Percentiles rank a stretch among this genome's conserved stretches.
phyloP scores from a whole-genome alignment of 1,139 yeast species.

The Blastobotrys raffinosifermentans region DNA sequence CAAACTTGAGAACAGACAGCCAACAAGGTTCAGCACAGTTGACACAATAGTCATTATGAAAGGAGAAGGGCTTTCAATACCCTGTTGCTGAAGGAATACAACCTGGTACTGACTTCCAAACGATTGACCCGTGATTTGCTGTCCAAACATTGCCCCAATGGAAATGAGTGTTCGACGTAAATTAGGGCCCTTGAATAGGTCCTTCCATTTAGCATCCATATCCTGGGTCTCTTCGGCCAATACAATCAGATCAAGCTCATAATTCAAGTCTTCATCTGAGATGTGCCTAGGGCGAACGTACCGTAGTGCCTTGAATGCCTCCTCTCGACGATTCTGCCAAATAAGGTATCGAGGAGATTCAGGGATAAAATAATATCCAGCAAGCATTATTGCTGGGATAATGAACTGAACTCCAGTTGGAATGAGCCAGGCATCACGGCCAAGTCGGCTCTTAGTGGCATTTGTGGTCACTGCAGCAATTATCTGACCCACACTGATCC shows the following conservation, averaged over 20 bases:
- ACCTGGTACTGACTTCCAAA: slow-evolving; percentile 10
- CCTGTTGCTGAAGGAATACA: slow-evolving; percentile 13
- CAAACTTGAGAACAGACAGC: not conserved
- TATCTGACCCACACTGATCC: slow-evolving; percentile 11
- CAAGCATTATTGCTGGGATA: slow-evolving; percentile 7
- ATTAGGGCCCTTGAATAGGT: slow-evolving; percentile 8
- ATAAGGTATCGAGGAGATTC: slow-evolving; percentile 17
- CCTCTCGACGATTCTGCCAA: slow-evolving; percentile 10
- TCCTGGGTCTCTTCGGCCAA: slow-evolving; percentile 6
- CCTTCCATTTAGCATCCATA: slow-evolving; percentile 3
- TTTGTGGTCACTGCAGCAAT: slow-evolving; percentile 10
- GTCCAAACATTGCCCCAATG: slow-evolving; percentile 10
- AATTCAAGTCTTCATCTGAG: slow-evolving; percentile 3
- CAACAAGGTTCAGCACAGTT: not conserved
- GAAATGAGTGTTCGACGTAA: slow-evolving; percentile 10
- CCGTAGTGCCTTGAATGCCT: slow-evolving; percentile 9
- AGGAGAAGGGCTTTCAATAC: slow-evolving; percentile 9
- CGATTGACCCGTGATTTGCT: slow-evolving; percentile 12
- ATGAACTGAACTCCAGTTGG: slow-evolving; percentile 13
- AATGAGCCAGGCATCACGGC: slow-evolving; percentile 8
- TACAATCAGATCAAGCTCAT: slow-evolving; percentile 9
- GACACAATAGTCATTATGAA: slow-evolving; percentile 5
- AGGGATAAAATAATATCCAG: slow-evolving; percentile 9
- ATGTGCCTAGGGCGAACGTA: not conserved
- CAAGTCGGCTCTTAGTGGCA: slow-evolving; percentile 3